Conservation (phyloP, 2,329 filamentous ascomycete genomes). For the Plenodomus tracheiphilus region DNA sequence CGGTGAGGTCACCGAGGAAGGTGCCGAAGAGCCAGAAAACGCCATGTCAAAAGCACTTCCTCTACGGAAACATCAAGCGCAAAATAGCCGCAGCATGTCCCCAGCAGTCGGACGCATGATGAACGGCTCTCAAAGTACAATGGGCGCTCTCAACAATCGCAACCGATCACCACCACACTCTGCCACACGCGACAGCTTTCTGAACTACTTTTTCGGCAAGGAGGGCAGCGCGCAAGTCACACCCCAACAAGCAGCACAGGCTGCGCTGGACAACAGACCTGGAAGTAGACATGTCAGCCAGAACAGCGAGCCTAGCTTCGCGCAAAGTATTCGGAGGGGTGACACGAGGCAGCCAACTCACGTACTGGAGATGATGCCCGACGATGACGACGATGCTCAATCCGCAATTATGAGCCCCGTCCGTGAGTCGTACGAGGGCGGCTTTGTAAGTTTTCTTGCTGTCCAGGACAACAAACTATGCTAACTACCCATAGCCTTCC, state of each 20-base stretch:
- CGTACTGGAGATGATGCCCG: conserved; percentile 45
- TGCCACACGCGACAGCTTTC: conserved; percentile 80
- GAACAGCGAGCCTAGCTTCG: conserved; percentile 76
- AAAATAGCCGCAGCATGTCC: conserved; percentile 76
- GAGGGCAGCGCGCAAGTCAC: conserved; percentile 62
- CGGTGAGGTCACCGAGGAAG: conserved; percentile 65
- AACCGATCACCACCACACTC: conserved; percentile 63
- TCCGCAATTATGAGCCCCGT: conserved; percentile 35
- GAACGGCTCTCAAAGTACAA: conserved; percentile 61
- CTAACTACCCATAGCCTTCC: conserved; percentile 39
- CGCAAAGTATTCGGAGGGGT: conserved; percentile 76
- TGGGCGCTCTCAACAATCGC: conserved; percentile 67
- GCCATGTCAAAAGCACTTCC: conserved; percentile 61
- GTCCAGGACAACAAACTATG: background rate
- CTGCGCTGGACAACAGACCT: conserved; percentile 41
- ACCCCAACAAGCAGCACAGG: conserved; percentile 49
- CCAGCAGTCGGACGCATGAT: conserved; percentile 70
- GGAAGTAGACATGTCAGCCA: conserved; percentile 74
- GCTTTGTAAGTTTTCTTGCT: conserved; percentile 59
- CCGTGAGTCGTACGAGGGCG: conserved; percentile 52
- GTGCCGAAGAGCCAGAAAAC: conserved; percentile 57
- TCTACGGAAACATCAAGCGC: conserved; percentile 63
- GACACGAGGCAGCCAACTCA: conserved; percentile 59
- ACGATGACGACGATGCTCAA: conserved; percentile 41
- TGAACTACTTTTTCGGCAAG: conserved; percentile 99